phyloP scores from a whole-genome alignment of 306 rosid species.

The Rosa multiflora region DNA sequence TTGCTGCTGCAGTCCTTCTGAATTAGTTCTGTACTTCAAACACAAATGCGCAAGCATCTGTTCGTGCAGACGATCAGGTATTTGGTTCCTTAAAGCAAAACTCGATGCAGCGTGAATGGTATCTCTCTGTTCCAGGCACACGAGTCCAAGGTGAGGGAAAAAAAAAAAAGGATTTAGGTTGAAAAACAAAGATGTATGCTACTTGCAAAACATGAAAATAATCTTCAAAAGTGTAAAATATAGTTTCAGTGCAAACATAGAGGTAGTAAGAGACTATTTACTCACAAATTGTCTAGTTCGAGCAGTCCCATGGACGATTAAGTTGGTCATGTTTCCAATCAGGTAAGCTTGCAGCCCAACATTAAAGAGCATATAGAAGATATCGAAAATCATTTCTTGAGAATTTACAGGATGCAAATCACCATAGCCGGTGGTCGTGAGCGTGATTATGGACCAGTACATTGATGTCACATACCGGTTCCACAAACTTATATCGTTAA shows the following conservation, averaged over 20 bases:
- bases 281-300: slow-evolving; percentile 78
- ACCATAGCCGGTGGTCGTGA: slow-evolving; percentile 72
- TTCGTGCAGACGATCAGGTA: slow-evolving; percentile 65
- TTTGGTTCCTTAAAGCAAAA: slow-evolving; percentile 61
- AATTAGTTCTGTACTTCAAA: slow-evolving; percentile 70
- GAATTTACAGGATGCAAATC: slow-evolving; percentile 75
- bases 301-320: slow-evolving; percentile 72
- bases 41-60: slow-evolving; percentile 82
- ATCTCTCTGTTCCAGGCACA: slow-evolving; percentile 59
- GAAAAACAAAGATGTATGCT: neutral
- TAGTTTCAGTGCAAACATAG: neutral
- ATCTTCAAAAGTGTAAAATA: neutral
- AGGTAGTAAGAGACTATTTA: slow-evolving; percentile 5
- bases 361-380: slow-evolving; percentile 50
- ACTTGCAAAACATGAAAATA: neutral
- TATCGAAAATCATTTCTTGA: slow-evolving; percentile 50
- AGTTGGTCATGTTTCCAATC: slow-evolving; percentile 85
- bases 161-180: neutral
- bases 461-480: slow-evolving; percentile 47
- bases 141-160: neutral
- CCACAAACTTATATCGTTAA: neutral
- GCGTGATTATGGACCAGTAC: slow-evolving; percentile 76
- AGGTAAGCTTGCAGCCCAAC: slow-evolving; percentile 63
- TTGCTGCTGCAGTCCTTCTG: slow-evolving; percentile 87
- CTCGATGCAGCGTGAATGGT: slow-evolving; percentile 58